A percentile compares a stretch with the other conserved stretches of the same genome.
phyloP scores from a whole-genome alignment of 2,329 filamentous ascomycete species.

The Claviceps fusiformis region DNA sequence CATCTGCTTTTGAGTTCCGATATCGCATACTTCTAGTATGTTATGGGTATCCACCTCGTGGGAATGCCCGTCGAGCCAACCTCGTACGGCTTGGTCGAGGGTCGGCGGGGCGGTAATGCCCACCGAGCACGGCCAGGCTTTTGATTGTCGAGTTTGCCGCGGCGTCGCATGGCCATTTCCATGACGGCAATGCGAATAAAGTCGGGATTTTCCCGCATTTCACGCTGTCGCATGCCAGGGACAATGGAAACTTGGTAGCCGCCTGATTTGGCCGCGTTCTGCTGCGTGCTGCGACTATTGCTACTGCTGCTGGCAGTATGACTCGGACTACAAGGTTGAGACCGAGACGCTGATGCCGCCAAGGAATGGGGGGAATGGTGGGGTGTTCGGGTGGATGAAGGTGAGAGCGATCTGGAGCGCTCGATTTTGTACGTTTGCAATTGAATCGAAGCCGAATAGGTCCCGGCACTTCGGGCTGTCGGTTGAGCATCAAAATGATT shows the following conservation, averaged over 20 bases:
- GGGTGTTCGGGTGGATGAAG: slow-evolving; percentile 15
- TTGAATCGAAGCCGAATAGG: slow-evolving; percentile 54
- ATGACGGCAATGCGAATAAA: slow-evolving; percentile 59
- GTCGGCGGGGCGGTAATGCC: slow-evolving; percentile 52
- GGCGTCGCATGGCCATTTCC: slow-evolving; percentile 58
- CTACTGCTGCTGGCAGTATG: slow-evolving; percentile 8
- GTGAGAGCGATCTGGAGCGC: slow-evolving; percentile 27
- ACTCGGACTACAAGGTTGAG: neutral
- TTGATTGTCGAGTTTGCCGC: slow-evolving; percentile 52
- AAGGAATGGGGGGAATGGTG: neutral
- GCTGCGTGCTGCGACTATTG: neutral
- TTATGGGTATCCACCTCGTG: slow-evolving; percentile 38
- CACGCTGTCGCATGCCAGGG: slow-evolving; percentile 44
- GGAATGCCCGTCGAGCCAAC: slow-evolving; percentile 46
- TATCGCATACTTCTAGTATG: slow-evolving; percentile 9
- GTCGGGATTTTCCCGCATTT: slow-evolving; percentile 56
- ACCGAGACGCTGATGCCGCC: neutral
- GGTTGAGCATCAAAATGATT: slow-evolving; percentile 18
- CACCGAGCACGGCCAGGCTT: slow-evolving; percentile 54
- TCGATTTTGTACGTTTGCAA: slow-evolving; percentile 58
- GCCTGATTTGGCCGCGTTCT: slow-evolving; percentile 15
- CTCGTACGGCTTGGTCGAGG: slow-evolving; percentile 38
- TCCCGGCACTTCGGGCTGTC: slow-evolving; percentile 9
- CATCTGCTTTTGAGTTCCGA: neutral
- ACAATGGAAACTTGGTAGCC: slow-evolving; percentile 19